Conservation (phyloP, 139 green algal genomes). For the Coelastrella sp. region DNA sequence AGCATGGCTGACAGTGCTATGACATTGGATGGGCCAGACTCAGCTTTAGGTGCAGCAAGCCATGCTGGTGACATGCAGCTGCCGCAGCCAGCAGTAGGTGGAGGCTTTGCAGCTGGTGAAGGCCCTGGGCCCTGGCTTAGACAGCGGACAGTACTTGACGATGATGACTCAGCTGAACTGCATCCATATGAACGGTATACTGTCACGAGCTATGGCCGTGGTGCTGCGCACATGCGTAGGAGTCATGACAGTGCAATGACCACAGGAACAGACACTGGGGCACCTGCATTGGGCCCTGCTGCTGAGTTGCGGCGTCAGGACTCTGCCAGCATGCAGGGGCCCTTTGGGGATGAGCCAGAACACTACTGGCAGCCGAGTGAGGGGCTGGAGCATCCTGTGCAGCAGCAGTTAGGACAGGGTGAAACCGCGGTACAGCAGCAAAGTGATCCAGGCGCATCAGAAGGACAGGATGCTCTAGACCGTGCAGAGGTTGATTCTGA, state of each 20-base stretch:
- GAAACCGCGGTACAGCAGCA: neutral
- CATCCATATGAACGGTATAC: neutral
- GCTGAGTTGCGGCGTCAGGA: neutral
- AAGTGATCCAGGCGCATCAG: neutral
- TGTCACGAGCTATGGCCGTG: neutral
- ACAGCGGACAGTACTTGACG: neutral
- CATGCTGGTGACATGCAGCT: neutral
- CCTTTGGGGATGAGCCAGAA: conserved; percentile 24
- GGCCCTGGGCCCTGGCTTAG: neutral
- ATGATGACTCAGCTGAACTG: neutral
- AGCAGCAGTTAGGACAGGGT: neutral
- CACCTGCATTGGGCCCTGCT: neutral
- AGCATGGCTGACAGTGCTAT: conserved; percentile 56
- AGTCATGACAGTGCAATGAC: neutral
- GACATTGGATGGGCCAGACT: conserved; percentile 11
- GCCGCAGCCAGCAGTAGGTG: neutral
- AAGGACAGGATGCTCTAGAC: neutral
- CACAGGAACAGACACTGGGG: neutral
- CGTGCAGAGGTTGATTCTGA: conserved; percentile 36
- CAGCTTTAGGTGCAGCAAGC: neutral
- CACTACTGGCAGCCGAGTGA: neutral
- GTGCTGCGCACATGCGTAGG: neutral
- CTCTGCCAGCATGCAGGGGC: conserved; percentile 28
- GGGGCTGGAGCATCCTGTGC: neutral
- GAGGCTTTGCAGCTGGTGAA: neutral